A percentile compares a stretch with the other conserved stretches of the same genome.
Evolutionary conservation across 805 yeast genomes (phyloP).

Genomic region (Ogataea minuta): DNA sequence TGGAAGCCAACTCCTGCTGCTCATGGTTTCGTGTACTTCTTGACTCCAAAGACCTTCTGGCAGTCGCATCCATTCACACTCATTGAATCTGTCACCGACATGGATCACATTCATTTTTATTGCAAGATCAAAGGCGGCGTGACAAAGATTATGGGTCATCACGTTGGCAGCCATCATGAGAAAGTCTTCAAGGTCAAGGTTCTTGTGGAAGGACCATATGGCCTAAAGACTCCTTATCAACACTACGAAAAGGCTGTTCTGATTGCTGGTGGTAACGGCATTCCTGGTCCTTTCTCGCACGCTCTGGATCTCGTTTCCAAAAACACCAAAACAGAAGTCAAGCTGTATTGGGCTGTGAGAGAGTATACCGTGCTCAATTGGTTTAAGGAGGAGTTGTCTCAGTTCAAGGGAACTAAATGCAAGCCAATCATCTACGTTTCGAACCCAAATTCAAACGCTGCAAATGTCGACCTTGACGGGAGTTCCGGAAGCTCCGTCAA

Average conservation of each 20-base stretch:
- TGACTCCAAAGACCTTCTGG: conserved; percentile 53
- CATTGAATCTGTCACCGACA: conserved; percentile 36
- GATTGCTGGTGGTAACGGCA: conserved; percentile 74
- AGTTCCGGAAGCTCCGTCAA: conserved; percentile 10
- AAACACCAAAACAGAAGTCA: conserved; percentile 35
- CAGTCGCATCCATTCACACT: conserved; percentile 60
- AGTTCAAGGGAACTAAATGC: conserved; percentile 34
- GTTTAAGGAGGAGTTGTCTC: conserved; percentile 44
- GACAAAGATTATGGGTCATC: conserved; percentile 42
- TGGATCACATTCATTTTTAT: conserved; percentile 40
- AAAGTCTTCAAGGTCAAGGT: conserved; percentile 33
- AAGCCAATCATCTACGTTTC: conserved; percentile 44
- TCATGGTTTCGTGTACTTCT: conserved; percentile 58
- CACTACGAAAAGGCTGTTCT: conserved; percentile 54
- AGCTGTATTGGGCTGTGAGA: conserved; percentile 64
- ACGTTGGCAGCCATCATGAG: conserved; percentile 29
- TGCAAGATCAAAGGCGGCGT: conserved; percentile 59
- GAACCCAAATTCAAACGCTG: conserved; percentile 27
- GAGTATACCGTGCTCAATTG: conserved; percentile 49
- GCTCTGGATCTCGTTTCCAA: conserved; percentile 33
- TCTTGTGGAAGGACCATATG: conserved; percentile 72
- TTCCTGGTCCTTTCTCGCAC: conserved; percentile 56
- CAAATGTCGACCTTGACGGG: conserved; percentile 11
- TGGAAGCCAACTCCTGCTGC: conserved; percentile 59
- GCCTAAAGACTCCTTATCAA: conserved; percentile 49